These are phyloP conservation scores for Colletotrichum sp. DNA, from an alignment of 2,329 filamentous ascomycete genomes.

Conservation along the genomic window DNA sequence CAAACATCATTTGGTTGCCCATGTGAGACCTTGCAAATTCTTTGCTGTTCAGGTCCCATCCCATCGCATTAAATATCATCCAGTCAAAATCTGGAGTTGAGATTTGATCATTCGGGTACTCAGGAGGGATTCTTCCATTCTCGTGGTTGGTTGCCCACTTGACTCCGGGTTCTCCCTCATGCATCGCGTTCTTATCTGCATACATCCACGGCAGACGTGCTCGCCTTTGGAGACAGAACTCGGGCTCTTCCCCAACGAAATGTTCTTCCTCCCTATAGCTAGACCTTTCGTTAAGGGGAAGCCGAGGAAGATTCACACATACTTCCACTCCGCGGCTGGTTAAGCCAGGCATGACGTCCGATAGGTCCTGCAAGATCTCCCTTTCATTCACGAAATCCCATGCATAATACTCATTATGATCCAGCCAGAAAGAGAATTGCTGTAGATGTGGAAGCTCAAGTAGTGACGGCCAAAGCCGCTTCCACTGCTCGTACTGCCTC, in stretches of 20 bases:
- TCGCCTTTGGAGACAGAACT: not conserved
- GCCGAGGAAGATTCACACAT: not conserved
- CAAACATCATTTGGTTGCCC: not conserved
- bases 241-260: not conserved
- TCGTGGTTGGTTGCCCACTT: not conserved
- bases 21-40: not conserved
- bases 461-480: not conserved
- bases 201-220: not conserved
- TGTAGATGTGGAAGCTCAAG: not conserved
- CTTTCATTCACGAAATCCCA: not conserved
- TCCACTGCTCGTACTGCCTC: not conserved
- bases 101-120: not conserved
- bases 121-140: not conserved
- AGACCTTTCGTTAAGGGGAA: not conserved
- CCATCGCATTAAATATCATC: not conserved
- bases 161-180: not conserved
- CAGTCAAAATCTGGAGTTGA: not conserved
- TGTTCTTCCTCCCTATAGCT: not conserved
- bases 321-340: not conserved
- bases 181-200: not conserved
- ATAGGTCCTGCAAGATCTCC: not conserved
- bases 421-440: not conserved
- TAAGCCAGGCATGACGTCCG: not conserved
- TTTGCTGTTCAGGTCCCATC: not conserved
- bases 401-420: accelerated